Evolutionary conservation across 352 stramenopile species (phyloP).

Genomic region (Globisporangium nunn): DNA sequence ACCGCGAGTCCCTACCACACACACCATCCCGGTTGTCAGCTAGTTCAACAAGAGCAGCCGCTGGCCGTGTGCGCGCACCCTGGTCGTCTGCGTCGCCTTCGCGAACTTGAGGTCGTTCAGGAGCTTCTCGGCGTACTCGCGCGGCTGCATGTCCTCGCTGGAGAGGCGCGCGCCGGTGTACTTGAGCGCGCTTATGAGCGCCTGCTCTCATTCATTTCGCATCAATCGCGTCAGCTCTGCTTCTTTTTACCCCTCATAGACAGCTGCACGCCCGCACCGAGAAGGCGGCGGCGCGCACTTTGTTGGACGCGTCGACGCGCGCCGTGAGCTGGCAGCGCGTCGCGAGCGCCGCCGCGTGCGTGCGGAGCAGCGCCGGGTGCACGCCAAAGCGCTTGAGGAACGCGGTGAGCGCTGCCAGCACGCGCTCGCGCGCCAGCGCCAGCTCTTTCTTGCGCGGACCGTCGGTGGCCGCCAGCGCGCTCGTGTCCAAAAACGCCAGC

Average conservation of each 20-base stretch:
- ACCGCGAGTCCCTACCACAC: slow-evolving; percentile 41
- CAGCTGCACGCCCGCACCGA: slow-evolving; percentile 14
- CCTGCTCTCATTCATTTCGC: slow-evolving; percentile 11
- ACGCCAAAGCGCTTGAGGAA: slow-evolving; percentile 49
- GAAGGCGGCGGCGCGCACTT: slow-evolving; percentile 48
- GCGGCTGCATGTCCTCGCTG: slow-evolving; percentile 42
- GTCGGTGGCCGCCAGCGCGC: slow-evolving; percentile 28
- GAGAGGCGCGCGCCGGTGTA: slow-evolving; percentile 22
- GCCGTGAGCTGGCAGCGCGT: slow-evolving; percentile 45
- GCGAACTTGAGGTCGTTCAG: slow-evolving; percentile 75
- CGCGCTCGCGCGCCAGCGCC: slow-evolving; percentile 29
- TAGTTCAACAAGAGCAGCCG: background rate
- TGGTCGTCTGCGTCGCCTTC: slow-evolving; percentile 60
- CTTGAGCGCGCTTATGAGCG: slow-evolving; percentile 57
- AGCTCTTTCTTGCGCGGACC: slow-evolving; percentile 58
- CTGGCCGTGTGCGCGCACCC: slow-evolving; percentile 14
- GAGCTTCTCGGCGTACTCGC: slow-evolving; percentile 54
- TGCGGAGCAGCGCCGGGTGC: slow-evolving; percentile 36
- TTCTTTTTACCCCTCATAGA: background rate
- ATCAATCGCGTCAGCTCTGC: background rate
- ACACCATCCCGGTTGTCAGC: background rate
- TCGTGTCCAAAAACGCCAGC: slow-evolving; percentile 47
- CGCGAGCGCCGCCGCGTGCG: slow-evolving; percentile 37
- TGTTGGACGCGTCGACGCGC: slow-evolving; percentile 52
- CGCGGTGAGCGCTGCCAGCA: slow-evolving; percentile 38